Evolutionary conservation across 2,329 filamentous ascomycete species (phyloP), one percentile per base, ranked within the genome.

Genomic region (Orbilia quercus): DNA sequence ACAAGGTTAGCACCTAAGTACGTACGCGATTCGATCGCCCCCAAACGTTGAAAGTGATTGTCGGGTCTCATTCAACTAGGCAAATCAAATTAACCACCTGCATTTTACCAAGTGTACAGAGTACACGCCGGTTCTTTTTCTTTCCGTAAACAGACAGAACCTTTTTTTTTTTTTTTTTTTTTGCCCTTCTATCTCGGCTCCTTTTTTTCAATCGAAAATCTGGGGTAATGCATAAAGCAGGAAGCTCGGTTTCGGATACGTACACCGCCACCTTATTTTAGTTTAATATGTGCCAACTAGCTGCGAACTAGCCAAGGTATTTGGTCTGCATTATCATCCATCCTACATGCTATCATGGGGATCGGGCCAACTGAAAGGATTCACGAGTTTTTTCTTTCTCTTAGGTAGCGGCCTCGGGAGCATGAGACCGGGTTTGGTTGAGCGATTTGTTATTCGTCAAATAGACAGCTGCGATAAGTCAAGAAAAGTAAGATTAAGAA

Each of bases 191-290:
- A 53, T 71, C 45, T 55, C 38, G 57, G 38, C 50, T 47, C 58
- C 18, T 59, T 60, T 59, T 31, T n/a, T n/a, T n/a, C n/a, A n/a
- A n/a, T n/a, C n/a, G 66, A 72, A 72, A 72, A 72, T 72, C 67
- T 65, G 67, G 67, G 67, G 67, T 72, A 72, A 72, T 72, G 67
- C 67, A 72, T 59, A 64, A 72, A 72, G 67, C 67, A 65, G 67
- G 59, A 59, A 65, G 59, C 44, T 64, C 53, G 58, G 67, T 64
- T 38, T 72, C 59, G 67, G 67, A 72, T 59, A 59, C 51, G 67
- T 62, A 64, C 67, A 72, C 44, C 59, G 67, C 67, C 67, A 65
- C 59, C 59, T 31, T 65, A 44, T 58, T 59, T 72, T 58, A 51
- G 50, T 60, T 31, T 48, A 48, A 54, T 20, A 51, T 59, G 47